Base-by-base conservation (phyloP, 371 early-diverging fungal species). In the Actinomortierella ambigua region DNA sequence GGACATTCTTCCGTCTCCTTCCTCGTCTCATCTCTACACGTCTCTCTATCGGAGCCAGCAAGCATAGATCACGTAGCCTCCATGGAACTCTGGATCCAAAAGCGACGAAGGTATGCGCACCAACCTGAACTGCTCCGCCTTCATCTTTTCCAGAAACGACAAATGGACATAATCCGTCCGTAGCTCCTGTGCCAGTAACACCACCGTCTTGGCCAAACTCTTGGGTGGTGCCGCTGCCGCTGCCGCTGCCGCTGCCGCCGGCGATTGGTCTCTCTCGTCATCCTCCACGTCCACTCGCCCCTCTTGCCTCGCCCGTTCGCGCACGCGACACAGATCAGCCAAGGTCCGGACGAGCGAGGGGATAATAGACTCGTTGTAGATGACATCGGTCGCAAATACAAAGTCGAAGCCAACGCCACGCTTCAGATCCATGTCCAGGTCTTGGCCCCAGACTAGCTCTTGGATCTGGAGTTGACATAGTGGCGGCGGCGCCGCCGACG, bases 21-120 rank as follows among this genome's bases (percentile, higher is more conserved):
- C n/a, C n/a, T 27, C 13, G 29, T 9, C 18, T 28, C 34, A 17
- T 15, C 17, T 18, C n/a, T n/a, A 29, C 17, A 4, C 17, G 3
- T 24, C 2, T 22, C 8, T 8, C 22, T 18, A 48, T 22, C 22
- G 48, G 44, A 70, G 46, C 23, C 54, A 71, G 39, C 51, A 62
- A 2, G 71, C 71, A 29, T 71, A 71, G n/a, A 71, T 59, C 23
- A 65, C 71, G 59, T 71, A 71, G 0, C 71, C 71, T 24, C 59
- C 57, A 18, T 65, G 71, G 50, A 55, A 71, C 18, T 65, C 71
- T 1, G 49, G 28, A 43, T 63, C 66, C 62, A 71, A 62, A 56
- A 65, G 46, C 48, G 47, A 41, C 8, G 50, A 58, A 2, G 71
- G 71, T 20, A 71, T 65, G 39, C 71, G 43, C 20, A 71, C 66